phyloP scores from a whole-genome alignment of 2,329 filamentous ascomycete genomes.

The Botryosphaeria agaves region DNA sequence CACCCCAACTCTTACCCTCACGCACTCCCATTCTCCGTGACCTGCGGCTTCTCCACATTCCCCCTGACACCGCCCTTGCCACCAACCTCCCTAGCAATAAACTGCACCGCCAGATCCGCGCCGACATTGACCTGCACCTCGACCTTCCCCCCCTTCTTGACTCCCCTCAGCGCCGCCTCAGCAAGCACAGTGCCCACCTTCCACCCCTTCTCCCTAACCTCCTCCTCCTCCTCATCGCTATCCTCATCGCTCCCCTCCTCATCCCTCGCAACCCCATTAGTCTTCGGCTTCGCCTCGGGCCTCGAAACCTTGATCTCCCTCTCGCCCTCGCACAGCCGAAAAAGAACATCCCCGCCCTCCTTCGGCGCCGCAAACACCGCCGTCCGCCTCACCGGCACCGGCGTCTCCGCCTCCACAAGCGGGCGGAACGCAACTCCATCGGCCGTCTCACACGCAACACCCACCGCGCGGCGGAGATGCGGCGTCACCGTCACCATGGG shows the following conservation, averaged over 20 bases:
- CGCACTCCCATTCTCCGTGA: constrained; percentile 17
- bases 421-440: constrained; percentile 67
- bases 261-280: constrained; percentile 39
- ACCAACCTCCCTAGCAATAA: constrained; percentile 73
- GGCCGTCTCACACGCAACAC: constrained; percentile 52
- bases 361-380: constrained; percentile 61
- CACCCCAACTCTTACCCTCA: no score
- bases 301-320: constrained; percentile 89
- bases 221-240: constrained; percentile 65
- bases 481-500: constrained; percentile 86
- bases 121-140: constrained; percentile 85
- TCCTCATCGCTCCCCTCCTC: constrained; percentile 38
- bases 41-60: constrained; percentile 24
- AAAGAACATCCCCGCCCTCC: constrained; percentile 70
- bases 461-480: constrained; percentile 76
- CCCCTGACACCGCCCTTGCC: constrained; percentile 72
- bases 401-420: constrained; percentile 71
- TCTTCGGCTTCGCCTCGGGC: constrained; percentile 50
- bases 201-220: constrained; percentile 80
- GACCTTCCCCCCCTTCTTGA: constrained; percentile 80
- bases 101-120: constrained; percentile 60
- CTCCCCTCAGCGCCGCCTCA: constrained; percentile 65
- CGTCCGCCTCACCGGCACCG: constrained; percentile 73
- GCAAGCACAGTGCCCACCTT: constrained; percentile 70
- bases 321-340: constrained; percentile 76